Evolutionary conservation across 1,139 yeast species (phyloP).

Genomic region (Blastobotrys proliferans): DNA sequence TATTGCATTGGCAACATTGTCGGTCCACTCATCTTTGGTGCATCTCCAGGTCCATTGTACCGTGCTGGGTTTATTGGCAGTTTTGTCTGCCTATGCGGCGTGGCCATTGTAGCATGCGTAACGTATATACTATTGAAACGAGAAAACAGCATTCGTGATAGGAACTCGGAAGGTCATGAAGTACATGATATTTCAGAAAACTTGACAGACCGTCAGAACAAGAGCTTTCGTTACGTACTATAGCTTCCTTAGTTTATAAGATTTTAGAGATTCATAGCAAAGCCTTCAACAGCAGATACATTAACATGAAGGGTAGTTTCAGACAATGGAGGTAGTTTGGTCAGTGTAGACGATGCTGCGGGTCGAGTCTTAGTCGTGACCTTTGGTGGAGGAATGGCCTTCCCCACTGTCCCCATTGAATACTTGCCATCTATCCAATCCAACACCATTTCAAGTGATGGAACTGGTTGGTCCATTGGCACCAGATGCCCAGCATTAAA

Average conservation of each 20-base stretch:
- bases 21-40: slow-evolving; percentile 43
- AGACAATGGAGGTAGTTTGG: no score
- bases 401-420: slow-evolving; percentile 1
- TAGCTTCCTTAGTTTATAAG: background rate
- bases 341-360: no score
- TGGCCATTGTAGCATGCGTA: background rate
- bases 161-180: background rate
- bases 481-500: slow-evolving; percentile 69
- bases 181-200: background rate
- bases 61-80: slow-evolving; percentile 9
- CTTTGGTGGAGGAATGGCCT: background rate
- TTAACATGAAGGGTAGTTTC: no score
- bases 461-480: slow-evolving; percentile 73
- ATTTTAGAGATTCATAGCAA: no score
- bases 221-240: slow-evolving; percentile 14
- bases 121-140: slow-evolving; percentile 1
- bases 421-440: slow-evolving; percentile 52
- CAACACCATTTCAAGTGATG: slow-evolving; percentile 67
- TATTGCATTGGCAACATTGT: slow-evolving; percentile 63
- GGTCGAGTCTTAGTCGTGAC: no score
- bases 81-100: slow-evolving; percentile 4
- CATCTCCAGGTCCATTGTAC: slow-evolving; percentile 12
- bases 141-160: slow-evolving; percentile 7
- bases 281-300: no score
- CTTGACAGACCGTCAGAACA: slow-evolving; percentile 15